Conservation (phyloP, 257 asterid genomes). For the Henckelia pumila region DNA sequence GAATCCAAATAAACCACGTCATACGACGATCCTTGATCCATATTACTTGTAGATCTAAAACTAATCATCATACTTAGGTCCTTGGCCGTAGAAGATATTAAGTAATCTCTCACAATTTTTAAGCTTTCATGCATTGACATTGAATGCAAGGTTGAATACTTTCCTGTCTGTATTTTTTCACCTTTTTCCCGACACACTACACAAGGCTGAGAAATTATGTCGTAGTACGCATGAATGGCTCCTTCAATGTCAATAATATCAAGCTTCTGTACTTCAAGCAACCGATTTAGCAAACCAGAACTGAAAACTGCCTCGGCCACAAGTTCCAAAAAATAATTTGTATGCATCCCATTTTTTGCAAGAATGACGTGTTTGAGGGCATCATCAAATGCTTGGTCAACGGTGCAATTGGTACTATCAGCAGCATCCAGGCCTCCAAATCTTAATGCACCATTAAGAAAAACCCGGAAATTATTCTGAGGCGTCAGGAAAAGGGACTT, state of each 20-base stretch:
- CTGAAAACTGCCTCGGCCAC: conserved; percentile 59
- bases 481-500: conserved; percentile 67
- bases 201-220: conserved; percentile 67
- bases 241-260: conserved; percentile 86
- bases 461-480: conserved; percentile 90
- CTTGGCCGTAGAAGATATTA: conserved; percentile 94
- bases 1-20: conserved; percentile 54
- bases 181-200: conserved; percentile 46
- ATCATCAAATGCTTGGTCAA: conserved; percentile 57
- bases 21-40: conserved; percentile 44
- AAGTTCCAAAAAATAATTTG: conserved; percentile 59
- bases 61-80: conserved; percentile 92
- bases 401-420: conserved; percentile 33
- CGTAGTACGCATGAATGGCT: conserved; percentile 86
- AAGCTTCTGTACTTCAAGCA: conserved; percentile 88
- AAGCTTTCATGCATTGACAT: conserved; percentile 55
- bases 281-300: conserved; percentile 62
- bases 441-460: conserved; percentile 73
- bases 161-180: conserved; percentile 38
- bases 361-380: conserved; percentile 55
- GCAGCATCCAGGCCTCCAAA: conserved; percentile 76
- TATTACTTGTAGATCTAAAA: conserved; percentile 52
- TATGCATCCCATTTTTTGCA: conserved; percentile 67
- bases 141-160: conserved; percentile 60
- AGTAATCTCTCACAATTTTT: conserved; percentile 68